These are phyloP conservation scores for Lasiodiplodia sp. DNA, from an alignment of 2,329 filamentous ascomycete species.

Conservation along the genomic window DNA sequence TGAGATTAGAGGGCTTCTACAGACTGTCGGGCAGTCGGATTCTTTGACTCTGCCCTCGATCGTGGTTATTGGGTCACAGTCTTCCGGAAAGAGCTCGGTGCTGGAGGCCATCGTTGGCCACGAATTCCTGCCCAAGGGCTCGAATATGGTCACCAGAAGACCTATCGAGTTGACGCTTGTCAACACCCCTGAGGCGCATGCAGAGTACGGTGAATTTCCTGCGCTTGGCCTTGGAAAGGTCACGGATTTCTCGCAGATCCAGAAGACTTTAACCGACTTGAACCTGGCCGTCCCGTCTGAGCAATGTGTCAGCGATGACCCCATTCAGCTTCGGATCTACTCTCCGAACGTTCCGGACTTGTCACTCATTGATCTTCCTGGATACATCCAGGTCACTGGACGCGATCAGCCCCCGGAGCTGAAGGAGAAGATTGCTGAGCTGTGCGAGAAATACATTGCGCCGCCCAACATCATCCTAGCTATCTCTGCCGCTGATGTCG, in stretches of 20 bases:
- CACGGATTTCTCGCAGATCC: conserved; percentile 89
- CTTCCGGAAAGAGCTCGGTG: conserved; percentile 97
- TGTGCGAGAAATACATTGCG: conserved; percentile 98
- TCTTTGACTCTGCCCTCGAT: conserved; percentile 91
- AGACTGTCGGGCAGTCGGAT: conserved; percentile 90
- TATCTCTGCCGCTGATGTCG: conserved; percentile 96
- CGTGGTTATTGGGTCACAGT: conserved; percentile 98
- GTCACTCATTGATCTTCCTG: conserved; percentile 93
- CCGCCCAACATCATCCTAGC: conserved; percentile 95
- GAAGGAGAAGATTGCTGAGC: conserved; percentile 93
- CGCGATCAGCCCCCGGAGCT: conserved; percentile 88
- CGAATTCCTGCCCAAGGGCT: conserved; percentile 96
- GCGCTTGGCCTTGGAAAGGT: conserved; percentile 88
- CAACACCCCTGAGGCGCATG: conserved; percentile 85
- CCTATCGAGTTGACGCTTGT: conserved; percentile 96
- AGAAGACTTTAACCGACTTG: conserved; percentile 91
- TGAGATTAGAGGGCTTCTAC: conserved; percentile 90
- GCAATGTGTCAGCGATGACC: conserved; percentile 95
- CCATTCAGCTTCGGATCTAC: conserved; percentile 93
- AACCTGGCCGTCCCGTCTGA: conserved; percentile 90
- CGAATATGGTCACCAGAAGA: conserved; percentile 95
- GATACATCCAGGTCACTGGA: conserved; percentile 95
- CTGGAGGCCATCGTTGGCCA: conserved; percentile 96
- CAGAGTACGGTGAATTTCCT: conserved; percentile 96
- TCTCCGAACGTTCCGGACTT: conserved; percentile 95